These are phyloP conservation scores for Hymenoscyphus fructigenus DNA, from an alignment of 2,329 filamentous ascomycete species.

Conservation along the genomic window DNA sequence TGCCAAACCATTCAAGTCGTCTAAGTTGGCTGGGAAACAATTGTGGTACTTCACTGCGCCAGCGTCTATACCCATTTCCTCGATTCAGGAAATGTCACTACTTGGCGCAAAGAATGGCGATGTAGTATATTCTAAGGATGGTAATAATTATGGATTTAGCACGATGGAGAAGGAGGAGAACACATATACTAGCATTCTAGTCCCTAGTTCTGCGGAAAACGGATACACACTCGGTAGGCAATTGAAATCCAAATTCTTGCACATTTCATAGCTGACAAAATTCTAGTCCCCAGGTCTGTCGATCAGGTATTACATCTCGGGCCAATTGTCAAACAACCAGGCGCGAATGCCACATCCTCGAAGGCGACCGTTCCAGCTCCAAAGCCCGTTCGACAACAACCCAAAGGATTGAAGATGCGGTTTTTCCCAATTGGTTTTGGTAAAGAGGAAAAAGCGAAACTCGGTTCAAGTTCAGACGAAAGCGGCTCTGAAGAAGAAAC, in stretches of 20 bases:
- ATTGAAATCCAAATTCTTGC: not conserved
- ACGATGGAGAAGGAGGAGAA: conserved; percentile 52
- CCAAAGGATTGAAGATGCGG: conserved; percentile 64
- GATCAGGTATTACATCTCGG: conserved; percentile 65
- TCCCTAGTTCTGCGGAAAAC: conserved; percentile 55
- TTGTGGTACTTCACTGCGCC: conserved; percentile 80
- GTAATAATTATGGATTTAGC: conserved; percentile 60
- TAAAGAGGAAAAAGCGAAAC: conserved; percentile 41
- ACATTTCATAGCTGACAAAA: conserved; percentile 7
- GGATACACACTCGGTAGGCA: conserved; percentile 55
- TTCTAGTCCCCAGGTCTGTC: conserved; percentile 39
- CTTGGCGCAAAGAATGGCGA: conserved; percentile 54
- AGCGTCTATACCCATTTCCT: conserved; percentile 64
- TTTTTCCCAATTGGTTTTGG: conserved; percentile 65
- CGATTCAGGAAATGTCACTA: conserved; percentile 64
- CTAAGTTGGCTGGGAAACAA: conserved; percentile 66
- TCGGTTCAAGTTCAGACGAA: conserved; percentile 34
- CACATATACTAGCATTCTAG: conserved; percentile 57
- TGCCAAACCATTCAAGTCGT: conserved; percentile 55
- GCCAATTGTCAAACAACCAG: conserved; percentile 55
- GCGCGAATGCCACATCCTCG: conserved; percentile 37
- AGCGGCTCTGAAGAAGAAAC: conserved; percentile 23
- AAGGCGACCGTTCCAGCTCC: conserved; percentile 47
- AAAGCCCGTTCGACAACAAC: conserved; percentile 60
- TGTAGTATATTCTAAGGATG: conserved; percentile 60